A percentile compares a stretch with the other conserved stretches of the same genome.
These are phyloP conservation scores for Halteria grandinella DNA, from an alignment of 73 alveolate species.

Conservation along the genomic window DNA sequence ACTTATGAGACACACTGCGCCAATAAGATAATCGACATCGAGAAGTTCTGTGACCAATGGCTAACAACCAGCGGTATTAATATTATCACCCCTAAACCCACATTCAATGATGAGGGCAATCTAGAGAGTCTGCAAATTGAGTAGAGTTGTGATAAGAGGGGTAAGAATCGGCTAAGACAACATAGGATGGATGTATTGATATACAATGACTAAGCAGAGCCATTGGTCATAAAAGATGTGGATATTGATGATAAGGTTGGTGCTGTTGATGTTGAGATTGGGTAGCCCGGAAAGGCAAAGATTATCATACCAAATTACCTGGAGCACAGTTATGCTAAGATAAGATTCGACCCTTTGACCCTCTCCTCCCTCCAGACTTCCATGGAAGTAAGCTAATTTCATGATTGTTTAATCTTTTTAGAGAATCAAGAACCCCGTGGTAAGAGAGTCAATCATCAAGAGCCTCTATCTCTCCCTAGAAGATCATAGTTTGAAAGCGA, in stretches of 20 bases:
- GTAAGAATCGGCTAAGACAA: not conserved
- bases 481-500: too few relatives aligned
- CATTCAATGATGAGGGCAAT: not conserved
- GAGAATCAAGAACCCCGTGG: slow-evolving; percentile 24
- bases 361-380: slow-evolving; percentile 2
- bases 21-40: not conserved
- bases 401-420: too few relatives aligned
- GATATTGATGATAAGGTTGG: not conserved
- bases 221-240: not conserved
- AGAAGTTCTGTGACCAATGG: not conserved
- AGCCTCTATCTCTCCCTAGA: too few relatives aligned
- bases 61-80: not conserved
- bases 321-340: slow-evolving; percentile 58
- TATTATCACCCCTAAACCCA: not conserved
- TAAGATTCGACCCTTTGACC: slow-evolving; percentile 14
- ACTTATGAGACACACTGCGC: not conserved
- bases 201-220: not conserved
- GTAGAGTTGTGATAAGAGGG: not conserved
- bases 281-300: not conserved
- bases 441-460: slow-evolving; percentile 28
- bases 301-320: not conserved
- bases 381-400: too few relatives aligned
- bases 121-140: not conserved
- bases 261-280: not conserved
- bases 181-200: not conserved